phyloP scores from a whole-genome alignment of 2,329 filamentous ascomycete species.

The Dissoconium aciculare region DNA sequence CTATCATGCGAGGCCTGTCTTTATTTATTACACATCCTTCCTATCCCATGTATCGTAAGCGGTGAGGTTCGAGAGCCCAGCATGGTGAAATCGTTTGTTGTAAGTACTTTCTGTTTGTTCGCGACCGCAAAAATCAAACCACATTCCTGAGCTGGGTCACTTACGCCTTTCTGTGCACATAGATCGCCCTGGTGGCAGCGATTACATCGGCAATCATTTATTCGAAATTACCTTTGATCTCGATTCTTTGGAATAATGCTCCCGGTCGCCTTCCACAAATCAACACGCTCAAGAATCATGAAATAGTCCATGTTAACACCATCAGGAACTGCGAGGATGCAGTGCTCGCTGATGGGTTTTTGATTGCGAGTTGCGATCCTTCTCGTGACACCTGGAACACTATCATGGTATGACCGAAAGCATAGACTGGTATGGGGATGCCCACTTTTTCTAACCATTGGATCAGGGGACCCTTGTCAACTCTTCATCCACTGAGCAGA shows the following conservation, averaged over 20 bases:
- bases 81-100: too few species aligned
- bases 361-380: slow-evolving; percentile 30
- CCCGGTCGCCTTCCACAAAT: slow-evolving; percentile 7
- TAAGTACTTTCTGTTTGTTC: too few species aligned
- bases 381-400: slow-evolving; percentile 32
- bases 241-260: slow-evolving; percentile 12
- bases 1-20: too few species aligned
- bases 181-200: slow-evolving; percentile 2
- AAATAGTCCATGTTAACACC: slow-evolving; percentile 23
- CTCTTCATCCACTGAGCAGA: slow-evolving; percentile 11
- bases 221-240: slow-evolving; percentile 7
- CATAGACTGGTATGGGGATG: neutral
- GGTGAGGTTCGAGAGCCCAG: too few species aligned
- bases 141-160: too few species aligned
- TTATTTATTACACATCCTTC: too few species aligned
- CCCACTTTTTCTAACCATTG: too few species aligned
- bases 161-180: too few species aligned
- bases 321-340: slow-evolving; percentile 33
- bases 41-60: too few species aligned
- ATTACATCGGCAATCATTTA: slow-evolving; percentile 11
- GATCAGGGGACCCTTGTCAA: slow-evolving; percentile 21
- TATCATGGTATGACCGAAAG: slow-evolving; percentile 26
- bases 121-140: too few species aligned
- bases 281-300: slow-evolving; percentile 12
- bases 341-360: slow-evolving; percentile 26